Conservation (phyloP, 2,329 filamentous ascomycete species). For the Arthrobotrys iridis region DNA sequence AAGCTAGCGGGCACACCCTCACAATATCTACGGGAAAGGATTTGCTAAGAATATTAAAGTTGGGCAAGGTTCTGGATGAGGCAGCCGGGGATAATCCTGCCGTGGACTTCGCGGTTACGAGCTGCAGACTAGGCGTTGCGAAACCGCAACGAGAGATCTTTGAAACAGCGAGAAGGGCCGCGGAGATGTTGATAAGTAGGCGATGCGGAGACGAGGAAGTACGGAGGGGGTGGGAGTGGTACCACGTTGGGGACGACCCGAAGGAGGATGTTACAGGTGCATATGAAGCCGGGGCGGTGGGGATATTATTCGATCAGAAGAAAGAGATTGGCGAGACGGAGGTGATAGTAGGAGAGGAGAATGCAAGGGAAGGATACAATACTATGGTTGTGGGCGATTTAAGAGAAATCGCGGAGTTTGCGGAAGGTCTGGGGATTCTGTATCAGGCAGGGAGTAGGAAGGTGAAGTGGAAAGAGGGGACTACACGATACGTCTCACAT, state of each 20-base stretch:
- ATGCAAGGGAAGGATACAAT: conserved; percentile 5
- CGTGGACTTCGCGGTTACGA: conserved; percentile 70
- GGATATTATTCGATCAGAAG: conserved; percentile 63
- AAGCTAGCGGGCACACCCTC: too few relatives aligned
- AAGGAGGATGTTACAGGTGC: conserved; percentile 71
- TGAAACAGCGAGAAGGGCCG: conserved; percentile 64
- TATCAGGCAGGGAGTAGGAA: not conserved
- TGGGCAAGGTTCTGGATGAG: not conserved
- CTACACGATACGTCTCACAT: too few relatives aligned
- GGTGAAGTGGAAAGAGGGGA: not conserved
- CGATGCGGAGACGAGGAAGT: conserved; percentile 46
- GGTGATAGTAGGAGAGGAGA: not conserved
- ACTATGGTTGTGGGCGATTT: conserved; percentile 19
- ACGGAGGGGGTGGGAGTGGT: conserved; percentile 61
- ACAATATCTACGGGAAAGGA: too few relatives aligned
- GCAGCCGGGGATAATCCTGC: not conserved
- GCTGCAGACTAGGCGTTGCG: conserved; percentile 71
- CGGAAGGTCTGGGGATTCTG: conserved; percentile 2
- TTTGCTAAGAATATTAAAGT: conserved; percentile 26
- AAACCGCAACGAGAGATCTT: conserved; percentile 71
- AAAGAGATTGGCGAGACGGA: not conserved
- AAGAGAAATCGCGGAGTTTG: conserved; percentile 18
- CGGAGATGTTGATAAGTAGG: conserved; percentile 12
- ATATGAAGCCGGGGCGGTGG: conserved; percentile 70
- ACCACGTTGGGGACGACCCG: conserved; percentile 69